Percentiles rank a stretch among this genome's conserved stretches.
Evolutionary conservation across 257 asterid genomes (phyloP).

Genomic region (Voacanga thouarsii): DNA sequence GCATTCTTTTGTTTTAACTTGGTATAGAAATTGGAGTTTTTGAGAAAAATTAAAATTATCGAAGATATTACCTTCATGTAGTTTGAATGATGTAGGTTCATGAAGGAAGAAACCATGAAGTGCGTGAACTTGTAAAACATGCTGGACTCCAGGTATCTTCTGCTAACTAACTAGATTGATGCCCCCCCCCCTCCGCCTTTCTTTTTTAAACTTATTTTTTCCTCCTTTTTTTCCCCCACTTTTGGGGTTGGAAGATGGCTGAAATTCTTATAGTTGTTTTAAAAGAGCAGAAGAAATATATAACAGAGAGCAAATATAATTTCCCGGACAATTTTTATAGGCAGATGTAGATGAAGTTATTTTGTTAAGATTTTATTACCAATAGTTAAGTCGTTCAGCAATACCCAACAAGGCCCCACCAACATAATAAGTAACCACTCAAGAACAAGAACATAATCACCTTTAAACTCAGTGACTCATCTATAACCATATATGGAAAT

Average conservation of each 20-base stretch:
- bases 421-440: no score
- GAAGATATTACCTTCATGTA: not conserved
- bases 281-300: not conserved
- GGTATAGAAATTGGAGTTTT: not conserved
- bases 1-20: not conserved
- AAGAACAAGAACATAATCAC: no score
- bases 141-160: slow-evolving; percentile 91
- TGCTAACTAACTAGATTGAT: not conserved
- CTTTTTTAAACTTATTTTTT: no score
- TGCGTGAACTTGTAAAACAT: slow-evolving; percentile 90
- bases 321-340: not conserved
- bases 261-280: not conserved
- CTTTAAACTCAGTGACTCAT: no score
- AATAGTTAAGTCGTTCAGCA: not conserved
- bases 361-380: not conserved
- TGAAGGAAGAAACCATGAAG: slow-evolving; percentile 99
- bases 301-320: not conserved
- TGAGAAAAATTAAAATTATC: not conserved
- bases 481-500: no score
- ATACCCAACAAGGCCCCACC: no score
- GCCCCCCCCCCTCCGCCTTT: no score
- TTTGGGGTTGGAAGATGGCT: not conserved
- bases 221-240: no score
- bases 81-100: slow-evolving; percentile 60
- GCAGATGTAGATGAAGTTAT: not conserved